Percentiles rank a stretch among this genome's conserved stretches.
These are phyloP conservation scores for Saccharomycopsis hybrid DNA, from an alignment of 1,139 yeast genomes.

Conservation along the genomic window DNA sequence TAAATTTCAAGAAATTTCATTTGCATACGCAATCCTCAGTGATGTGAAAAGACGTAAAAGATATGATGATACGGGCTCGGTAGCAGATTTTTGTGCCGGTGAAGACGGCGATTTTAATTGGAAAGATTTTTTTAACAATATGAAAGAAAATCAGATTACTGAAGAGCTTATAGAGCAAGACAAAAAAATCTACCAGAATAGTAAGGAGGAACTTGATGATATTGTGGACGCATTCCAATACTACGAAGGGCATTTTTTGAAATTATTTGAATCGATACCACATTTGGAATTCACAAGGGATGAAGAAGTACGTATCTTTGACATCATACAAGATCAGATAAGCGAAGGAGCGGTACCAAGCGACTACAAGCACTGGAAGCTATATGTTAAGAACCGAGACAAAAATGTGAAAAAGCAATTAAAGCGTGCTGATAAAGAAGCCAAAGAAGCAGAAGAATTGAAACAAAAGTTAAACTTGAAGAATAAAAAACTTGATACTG, in stretches of 20 bases:
- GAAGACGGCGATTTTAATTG: conserved; percentile 45
- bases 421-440: conserved; percentile 50
- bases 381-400: conserved; percentile 43
- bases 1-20: conserved; percentile 64
- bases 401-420: conserved; percentile 41
- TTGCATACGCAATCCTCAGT: conserved; percentile 64
- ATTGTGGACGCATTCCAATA: conserved; percentile 51
- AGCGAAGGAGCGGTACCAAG: conserved; percentile 22
- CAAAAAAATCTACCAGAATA: conserved; percentile 52
- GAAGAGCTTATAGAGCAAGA: conserved; percentile 73
- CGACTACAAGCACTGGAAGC: conserved; percentile 43
- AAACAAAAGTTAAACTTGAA: conserved; percentile 43
- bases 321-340: conserved; percentile 42
- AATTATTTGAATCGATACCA: conserved; percentile 67
- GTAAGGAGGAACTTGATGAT: conserved; percentile 64
- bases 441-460: conserved; percentile 60
- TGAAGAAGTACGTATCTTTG: conserved; percentile 55
- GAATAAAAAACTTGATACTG: conserved; percentile 31
- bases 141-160: conserved; percentile 52
- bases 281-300: conserved; percentile 62
- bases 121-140: conserved; percentile 57
- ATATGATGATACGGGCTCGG: conserved; percentile 67
- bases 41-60: conserved; percentile 50
- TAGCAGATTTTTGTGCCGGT: conserved; percentile 30
- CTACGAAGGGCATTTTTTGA: conserved; percentile 63